Evolutionary conservation across 2,329 filamentous ascomycete genomes (phyloP).

Genomic region (Xylaria digitata): DNA sequence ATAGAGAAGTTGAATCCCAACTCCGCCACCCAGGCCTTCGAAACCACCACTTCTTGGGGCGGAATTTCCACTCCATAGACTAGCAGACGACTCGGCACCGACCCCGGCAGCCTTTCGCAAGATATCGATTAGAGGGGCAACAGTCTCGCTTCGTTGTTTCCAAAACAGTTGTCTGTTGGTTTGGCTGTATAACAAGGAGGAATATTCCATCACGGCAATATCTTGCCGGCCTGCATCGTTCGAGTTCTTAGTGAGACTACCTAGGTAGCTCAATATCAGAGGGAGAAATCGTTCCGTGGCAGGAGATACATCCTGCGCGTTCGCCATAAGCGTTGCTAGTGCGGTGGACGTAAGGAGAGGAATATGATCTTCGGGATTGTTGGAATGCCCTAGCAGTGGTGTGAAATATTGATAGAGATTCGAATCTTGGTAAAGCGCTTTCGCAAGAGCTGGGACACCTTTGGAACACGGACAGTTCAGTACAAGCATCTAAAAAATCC

Average conservation of each 20-base stretch:
- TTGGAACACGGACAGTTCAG: slow-evolving; percentile 19
- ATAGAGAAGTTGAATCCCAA: slow-evolving; percentile 92
- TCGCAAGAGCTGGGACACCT: slow-evolving; percentile 81
- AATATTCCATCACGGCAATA: slow-evolving; percentile 93
- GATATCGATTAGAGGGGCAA: slow-evolving; percentile 84
- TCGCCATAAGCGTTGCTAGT: slow-evolving; percentile 80
- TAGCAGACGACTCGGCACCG: slow-evolving; percentile 70
- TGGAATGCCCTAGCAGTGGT: slow-evolving; percentile 83
- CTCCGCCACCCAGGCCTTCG: slow-evolving; percentile 79
- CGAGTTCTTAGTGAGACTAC: slow-evolving; percentile 82
- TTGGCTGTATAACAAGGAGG: slow-evolving; percentile 80
- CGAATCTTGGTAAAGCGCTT: slow-evolving; percentile 78
- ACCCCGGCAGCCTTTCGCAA: slow-evolving; percentile 81
- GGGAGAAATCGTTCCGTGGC: slow-evolving; percentile 80
- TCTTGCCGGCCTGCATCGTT: slow-evolving; percentile 89
- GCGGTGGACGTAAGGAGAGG: slow-evolving; percentile 91
- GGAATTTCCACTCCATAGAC: slow-evolving; percentile 69
- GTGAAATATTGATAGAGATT: slow-evolving; percentile 87
- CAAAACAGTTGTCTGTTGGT: slow-evolving; percentile 86
- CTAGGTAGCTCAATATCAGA: slow-evolving; percentile 86
- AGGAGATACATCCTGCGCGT: slow-evolving; percentile 69
- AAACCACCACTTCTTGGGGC: slow-evolving; percentile 69
- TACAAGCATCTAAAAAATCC: not conserved
- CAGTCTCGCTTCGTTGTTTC: slow-evolving; percentile 87
- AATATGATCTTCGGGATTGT: slow-evolving; percentile 79